A percentile compares a stretch with the other conserved stretches of the same genome.
phyloP scores from a whole-genome alignment of 805 yeast genomes.

The Ogataea nonfermentans region DNA sequence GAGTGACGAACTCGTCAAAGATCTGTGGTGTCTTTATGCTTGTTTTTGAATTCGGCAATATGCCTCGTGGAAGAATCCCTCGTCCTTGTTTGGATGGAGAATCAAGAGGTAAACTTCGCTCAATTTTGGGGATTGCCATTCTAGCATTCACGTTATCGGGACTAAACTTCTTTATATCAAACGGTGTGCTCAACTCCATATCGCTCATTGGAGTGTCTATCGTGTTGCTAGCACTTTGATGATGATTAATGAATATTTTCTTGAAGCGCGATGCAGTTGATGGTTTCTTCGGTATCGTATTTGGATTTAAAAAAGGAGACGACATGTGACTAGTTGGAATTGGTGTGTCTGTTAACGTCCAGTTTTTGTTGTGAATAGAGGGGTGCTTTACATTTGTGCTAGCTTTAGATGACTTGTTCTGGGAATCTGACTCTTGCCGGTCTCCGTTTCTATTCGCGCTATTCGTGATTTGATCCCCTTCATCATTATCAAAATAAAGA shows the following conservation, averaged over 20 bases:
- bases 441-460: neutral
- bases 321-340: conserved; percentile 19
- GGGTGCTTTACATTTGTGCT: neutral
- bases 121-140: conserved; percentile 5
- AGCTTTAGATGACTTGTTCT: no score
- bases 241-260: conserved; percentile 20
- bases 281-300: conserved; percentile 16
- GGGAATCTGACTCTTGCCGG: neutral
- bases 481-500: conserved; percentile 28
- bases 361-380: neutral
- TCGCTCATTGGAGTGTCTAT: conserved; percentile 13
- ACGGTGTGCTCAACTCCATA: conserved; percentile 16
- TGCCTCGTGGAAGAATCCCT: neutral
- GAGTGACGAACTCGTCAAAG: conserved; percentile 37
- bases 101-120: conserved; percentile 14
- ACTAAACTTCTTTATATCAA: conserved; percentile 20
- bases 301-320: conserved; percentile 29
- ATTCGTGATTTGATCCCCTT: conserved; percentile 10
- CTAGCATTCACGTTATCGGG: conserved; percentile 15
- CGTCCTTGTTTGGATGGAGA: conserved; percentile 23
- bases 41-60: neutral
- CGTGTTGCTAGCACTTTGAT: neutral
- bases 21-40: conserved; percentile 16
- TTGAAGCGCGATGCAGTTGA: conserved; percentile 26
- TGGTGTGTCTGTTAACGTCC: neutral